Conservation (phyloP, 1,284 basidiomycete species). For the Gomphus sp. region DNA sequence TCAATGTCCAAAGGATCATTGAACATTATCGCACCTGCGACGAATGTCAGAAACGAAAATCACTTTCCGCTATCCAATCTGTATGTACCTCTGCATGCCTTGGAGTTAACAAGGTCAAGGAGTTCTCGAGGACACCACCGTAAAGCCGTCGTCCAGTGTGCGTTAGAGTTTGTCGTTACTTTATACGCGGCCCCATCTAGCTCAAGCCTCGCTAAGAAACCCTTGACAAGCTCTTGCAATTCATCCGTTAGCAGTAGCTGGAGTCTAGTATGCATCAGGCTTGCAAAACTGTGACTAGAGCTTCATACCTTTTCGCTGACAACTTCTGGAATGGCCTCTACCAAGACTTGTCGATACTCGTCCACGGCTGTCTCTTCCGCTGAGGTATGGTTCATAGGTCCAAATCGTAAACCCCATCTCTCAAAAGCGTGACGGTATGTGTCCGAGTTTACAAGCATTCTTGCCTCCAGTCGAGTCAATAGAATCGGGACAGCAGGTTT, state of each 20-base stretch:
- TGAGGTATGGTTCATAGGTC: conserved; percentile 22
- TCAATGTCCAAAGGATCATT: conserved; percentile 65
- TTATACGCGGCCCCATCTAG: conserved; percentile 16
- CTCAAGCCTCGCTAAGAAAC: conserved; percentile 43
- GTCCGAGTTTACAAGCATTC: conserved; percentile 31
- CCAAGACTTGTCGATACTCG: conserved; percentile 49
- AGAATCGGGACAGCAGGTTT: conserved; percentile 48
- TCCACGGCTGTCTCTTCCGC: conserved; percentile 22
- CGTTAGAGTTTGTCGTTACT: conserved; percentile 1
- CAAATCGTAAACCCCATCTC: conserved; percentile 69
- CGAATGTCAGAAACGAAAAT: conserved; percentile 1
- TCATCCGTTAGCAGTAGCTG: conserved; percentile 59
- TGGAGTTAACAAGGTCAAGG: conserved; percentile 81
- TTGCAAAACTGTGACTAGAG: neutral
- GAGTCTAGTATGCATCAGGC: neutral
- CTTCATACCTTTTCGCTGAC: conserved; percentile 56
- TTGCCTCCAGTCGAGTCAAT: conserved; percentile 54
- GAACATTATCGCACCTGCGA: conserved; percentile 90
- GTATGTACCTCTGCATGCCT: conserved; percentile 78
- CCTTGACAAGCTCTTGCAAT: conserved; percentile 58
- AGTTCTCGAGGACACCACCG: conserved; percentile 73
- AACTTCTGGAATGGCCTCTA: conserved; percentile 51
- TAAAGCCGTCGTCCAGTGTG: conserved; percentile 58
- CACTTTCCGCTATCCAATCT: conserved; percentile 12
- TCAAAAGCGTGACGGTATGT: conserved; percentile 40